Evolutionary conservation across 2,329 filamentous ascomycete species (phyloP).

Genomic region (Reticulascus tulasneorum): DNA sequence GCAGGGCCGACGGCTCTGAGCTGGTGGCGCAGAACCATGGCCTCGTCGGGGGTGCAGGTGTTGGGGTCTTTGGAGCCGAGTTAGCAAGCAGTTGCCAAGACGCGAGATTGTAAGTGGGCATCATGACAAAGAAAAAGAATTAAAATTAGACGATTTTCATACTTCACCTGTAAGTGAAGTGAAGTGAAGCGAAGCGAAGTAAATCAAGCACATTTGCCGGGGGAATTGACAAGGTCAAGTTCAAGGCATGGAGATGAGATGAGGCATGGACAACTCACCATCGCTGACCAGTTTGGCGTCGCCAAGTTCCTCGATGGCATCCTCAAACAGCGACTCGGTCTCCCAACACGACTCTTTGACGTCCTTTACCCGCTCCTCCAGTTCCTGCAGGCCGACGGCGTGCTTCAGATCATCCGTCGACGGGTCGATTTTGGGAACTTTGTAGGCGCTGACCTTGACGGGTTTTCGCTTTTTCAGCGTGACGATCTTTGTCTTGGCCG

Average conservation of each 20-base stretch:
- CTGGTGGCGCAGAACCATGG: conserved; percentile 62
- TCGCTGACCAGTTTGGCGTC: conserved; percentile 41
- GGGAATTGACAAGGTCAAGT: not conserved
- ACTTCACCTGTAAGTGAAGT: conserved; percentile 1
- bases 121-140: conserved; percentile 7
- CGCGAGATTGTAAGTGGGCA: not conserved
- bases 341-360: conserved; percentile 54
- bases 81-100: conserved; percentile 15
- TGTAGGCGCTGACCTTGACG: conserved; percentile 31
- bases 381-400: conserved; percentile 31
- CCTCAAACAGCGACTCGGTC: conserved; percentile 60
- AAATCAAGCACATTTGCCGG: conserved; percentile 5
- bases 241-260: conserved; percentile 1
- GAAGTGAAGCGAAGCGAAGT: conserved; percentile 1
- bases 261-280: conserved; percentile 32
- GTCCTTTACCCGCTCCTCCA: conserved; percentile 49
- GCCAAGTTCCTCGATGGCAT: conserved; percentile 54
- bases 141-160: conserved; percentile 10
- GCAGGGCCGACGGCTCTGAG: conserved; percentile 74
- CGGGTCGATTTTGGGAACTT: conserved; percentile 27
- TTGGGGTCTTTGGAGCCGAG: conserved; percentile 32
- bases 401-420: conserved; percentile 31
- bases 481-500: conserved; percentile 24
- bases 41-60: conserved; percentile 65
- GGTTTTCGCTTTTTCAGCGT: conserved; percentile 27